phyloP scores from a whole-genome alignment of 306 rosid species.

The Dicorynia guianensis region DNA sequence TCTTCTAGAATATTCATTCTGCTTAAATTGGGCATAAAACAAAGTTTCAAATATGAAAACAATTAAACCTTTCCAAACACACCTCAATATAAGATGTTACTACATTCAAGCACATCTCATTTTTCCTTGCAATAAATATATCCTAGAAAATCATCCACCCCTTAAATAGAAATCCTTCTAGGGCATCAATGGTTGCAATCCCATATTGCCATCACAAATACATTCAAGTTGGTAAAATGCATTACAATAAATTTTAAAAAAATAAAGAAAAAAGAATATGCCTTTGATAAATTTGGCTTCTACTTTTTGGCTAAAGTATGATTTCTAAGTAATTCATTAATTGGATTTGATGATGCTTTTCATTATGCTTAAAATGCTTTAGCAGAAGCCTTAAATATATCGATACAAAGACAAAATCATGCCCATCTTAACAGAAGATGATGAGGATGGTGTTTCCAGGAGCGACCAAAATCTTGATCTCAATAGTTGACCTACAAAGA shows the following conservation, averaged over 20 bases:
- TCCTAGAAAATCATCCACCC: constrained; percentile 99
- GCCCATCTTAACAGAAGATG: too few relatives aligned
- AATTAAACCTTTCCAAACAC: constrained; percentile 37
- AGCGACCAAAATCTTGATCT: too few relatives aligned
- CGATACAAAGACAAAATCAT: too few relatives aligned
- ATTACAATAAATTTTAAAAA: constrained; percentile 12
- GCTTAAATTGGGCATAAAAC: constrained; percentile 30
- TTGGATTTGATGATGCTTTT: constrained; percentile 98
- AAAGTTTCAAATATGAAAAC: background rate
- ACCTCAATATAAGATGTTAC: constrained; percentile 99
- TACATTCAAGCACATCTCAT: constrained; percentile 97
- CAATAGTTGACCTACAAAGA: too few relatives aligned
- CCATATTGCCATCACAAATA: constrained; percentile 38
- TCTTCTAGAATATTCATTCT: constrained; percentile 29
- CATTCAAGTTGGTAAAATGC: constrained; percentile 22
- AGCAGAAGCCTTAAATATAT: constrained; percentile 97
- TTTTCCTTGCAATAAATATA: constrained; percentile 96
- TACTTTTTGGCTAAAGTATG: background rate
- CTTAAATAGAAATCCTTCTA: constrained; percentile 95
- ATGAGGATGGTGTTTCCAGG: too few relatives aligned
- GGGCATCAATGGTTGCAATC: constrained; percentile 95
- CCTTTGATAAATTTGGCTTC: constrained; percentile 12
- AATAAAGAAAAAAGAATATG: background rate
- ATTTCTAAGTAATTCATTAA: constrained; percentile 66
- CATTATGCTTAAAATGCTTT: constrained; percentile 98